phyloP scores from a whole-genome alignment of 2,329 filamentous ascomycete genomes.

The Beauveria caledonica region DNA sequence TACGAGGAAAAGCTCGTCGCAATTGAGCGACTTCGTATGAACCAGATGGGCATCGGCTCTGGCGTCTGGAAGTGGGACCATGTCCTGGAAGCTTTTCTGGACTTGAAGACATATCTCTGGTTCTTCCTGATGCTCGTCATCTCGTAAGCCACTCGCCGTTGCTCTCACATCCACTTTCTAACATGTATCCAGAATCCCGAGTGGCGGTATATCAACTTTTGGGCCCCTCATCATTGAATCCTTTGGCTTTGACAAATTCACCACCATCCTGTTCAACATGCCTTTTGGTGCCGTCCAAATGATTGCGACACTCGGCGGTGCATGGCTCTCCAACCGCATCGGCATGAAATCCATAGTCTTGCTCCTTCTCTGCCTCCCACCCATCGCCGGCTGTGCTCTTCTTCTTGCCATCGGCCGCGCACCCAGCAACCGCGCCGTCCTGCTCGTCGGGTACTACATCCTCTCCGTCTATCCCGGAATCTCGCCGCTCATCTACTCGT shows the following conservation, averaged over 20 bases:
- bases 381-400: conserved; percentile 48
- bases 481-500: conserved; percentile 48
- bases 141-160: conserved; percentile 26
- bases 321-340: conserved; percentile 44
- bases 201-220: conserved; percentile 48
- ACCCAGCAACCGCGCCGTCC: conserved; percentile 34
- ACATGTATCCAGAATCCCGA: conserved; percentile 29
- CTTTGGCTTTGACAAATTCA: conserved; percentile 46
- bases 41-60: conserved; percentile 32
- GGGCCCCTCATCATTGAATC: conserved; percentile 47
- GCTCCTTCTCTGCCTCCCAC: conserved; percentile 44
- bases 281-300: conserved; percentile 52
- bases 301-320: conserved; percentile 49
- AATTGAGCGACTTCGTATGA: conserved; percentile 45
- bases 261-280: conserved; percentile 50
- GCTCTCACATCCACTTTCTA: not conserved
- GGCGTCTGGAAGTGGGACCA: conserved; percentile 30
- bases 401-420: conserved; percentile 41
- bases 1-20: conserved; percentile 48
- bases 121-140: conserved; percentile 39
- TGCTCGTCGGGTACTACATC: conserved; percentile 51
- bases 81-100: conserved; percentile 25
- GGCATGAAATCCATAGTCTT: conserved; percentile 49
- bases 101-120: conserved; percentile 30
- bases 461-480: conserved; percentile 51